Percentiles rank a stretch among this genome's conserved stretches.
These are phyloP conservation scores for Neoarthrinium moseri DNA, from an alignment of 2,329 filamentous ascomycete species.

Conservation along the genomic window DNA sequence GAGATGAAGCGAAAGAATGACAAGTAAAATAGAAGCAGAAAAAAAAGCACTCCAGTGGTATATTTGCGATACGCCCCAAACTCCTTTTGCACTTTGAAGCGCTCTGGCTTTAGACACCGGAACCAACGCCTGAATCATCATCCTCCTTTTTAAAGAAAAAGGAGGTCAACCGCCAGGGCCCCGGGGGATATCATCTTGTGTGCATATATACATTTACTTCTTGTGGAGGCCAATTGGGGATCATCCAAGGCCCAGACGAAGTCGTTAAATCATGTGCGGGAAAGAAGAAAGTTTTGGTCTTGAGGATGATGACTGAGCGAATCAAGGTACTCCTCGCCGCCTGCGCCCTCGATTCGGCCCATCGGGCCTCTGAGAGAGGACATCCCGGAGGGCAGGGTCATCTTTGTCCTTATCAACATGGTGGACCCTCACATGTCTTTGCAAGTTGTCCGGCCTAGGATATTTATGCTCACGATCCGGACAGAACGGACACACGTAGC, in stretches of 20 bases:
- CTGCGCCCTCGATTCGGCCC: conserved; percentile 79
- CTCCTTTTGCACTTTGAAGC: background rate
- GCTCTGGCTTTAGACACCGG: background rate
- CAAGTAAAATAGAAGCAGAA: background rate
- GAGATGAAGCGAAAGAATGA: background rate
- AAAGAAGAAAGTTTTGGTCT: background rate
- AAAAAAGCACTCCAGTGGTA: background rate
- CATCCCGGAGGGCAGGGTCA: conserved; percentile 75
- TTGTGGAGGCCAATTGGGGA: background rate
- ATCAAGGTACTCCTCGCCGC: conserved; percentile 55
- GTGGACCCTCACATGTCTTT: conserved; percentile 90
- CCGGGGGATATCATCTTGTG: conserved; percentile 7
- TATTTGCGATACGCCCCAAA: conserved; percentile 1
- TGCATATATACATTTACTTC: conserved; percentile 7
- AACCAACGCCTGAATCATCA: no score
- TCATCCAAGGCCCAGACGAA: background rate
- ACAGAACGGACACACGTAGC: conserved; percentile 95
- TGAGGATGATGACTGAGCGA: background rate
- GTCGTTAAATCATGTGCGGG: conserved; percentile 3
- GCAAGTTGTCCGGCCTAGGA: conserved; percentile 90
- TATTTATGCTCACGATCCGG: conserved; percentile 92
- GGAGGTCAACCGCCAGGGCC: background rate
- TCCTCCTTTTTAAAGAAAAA: background rate
- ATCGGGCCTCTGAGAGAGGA: conserved; percentile 81
- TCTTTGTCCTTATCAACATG: conserved; percentile 89